These are phyloP conservation scores for Babesia microti DNA, from an alignment of 169 alveolate species.

Conservation along the genomic window DNA sequence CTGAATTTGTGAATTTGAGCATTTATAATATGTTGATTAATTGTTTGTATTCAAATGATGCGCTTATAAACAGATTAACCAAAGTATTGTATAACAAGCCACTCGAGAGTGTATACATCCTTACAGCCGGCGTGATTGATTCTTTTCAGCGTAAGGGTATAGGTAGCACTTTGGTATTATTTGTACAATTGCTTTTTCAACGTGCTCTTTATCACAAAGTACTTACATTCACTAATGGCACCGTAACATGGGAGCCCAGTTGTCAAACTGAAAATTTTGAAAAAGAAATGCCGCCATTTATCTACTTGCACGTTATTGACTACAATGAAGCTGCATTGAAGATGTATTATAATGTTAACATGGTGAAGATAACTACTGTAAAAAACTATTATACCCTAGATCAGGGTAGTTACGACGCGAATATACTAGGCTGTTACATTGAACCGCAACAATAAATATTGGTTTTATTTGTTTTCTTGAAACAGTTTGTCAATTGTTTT, in stretches of 20 bases:
- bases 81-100: too few species aligned
- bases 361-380: constrained; percentile 15
- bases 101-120: constrained; percentile 25
- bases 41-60: too few species aligned
- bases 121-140: constrained; percentile 41
- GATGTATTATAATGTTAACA: constrained; percentile 29
- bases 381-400: constrained; percentile 24
- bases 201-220: too few species aligned
- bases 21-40: too few species aligned
- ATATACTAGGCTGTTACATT: constrained; percentile 27
- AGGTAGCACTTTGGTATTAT: constrained; percentile 32
- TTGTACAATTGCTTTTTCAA: constrained; percentile 19
- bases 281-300: constrained; percentile 20
- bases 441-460: not conserved
- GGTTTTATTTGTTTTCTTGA: constrained; percentile 2
- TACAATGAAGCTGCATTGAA: constrained; percentile 29
- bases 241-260: too few species aligned
- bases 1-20: too few species aligned
- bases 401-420: constrained; percentile 20
- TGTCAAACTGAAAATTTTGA: too few species aligned
- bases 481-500: too few species aligned
- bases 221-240: too few species aligned
- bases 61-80: too few species aligned
- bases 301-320: constrained; percentile 37
- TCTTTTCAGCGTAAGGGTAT: constrained; percentile 26